These are phyloP conservation scores for Dactylellina sp. DNA, from an alignment of 2,329 filamentous ascomycete species.

Conservation along the genomic window DNA sequence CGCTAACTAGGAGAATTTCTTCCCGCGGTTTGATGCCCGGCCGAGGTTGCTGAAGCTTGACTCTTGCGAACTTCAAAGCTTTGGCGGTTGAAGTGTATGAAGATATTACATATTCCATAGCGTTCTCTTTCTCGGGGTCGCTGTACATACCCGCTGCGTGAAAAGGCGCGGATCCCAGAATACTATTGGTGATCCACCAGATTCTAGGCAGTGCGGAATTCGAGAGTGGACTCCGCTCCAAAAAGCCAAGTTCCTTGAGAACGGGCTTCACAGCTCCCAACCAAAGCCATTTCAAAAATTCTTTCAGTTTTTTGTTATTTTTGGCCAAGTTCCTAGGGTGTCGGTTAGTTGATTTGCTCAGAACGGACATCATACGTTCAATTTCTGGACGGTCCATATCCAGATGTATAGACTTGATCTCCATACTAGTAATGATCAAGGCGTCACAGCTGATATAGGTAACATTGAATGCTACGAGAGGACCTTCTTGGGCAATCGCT, in stretches of 20 bases:
- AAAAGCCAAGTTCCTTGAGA: conserved; percentile 26
- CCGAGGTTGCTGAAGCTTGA: background rate
- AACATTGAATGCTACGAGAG: conserved; percentile 53
- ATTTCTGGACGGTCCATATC: conserved; percentile 3
- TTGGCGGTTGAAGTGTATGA: conserved; percentile 23
- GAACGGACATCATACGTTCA: conserved; percentile 3
- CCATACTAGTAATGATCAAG: conserved; percentile 43
- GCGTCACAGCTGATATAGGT: conserved; percentile 40
- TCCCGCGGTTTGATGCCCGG: background rate
- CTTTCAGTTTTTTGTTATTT: conserved; percentile 21
- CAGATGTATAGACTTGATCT: conserved; percentile 5
- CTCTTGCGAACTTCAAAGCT: conserved; percentile 23
- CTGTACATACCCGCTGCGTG: conserved; percentile 46
- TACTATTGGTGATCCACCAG: conserved; percentile 24
- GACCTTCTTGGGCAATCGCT: conserved; percentile 5
- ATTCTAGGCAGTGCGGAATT: conserved; percentile 40
- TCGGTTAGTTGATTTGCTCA: background rate
- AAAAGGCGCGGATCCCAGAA: conserved; percentile 29
- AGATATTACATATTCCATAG: conserved; percentile 30
- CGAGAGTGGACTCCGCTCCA: background rate
- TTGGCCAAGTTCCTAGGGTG: background rate
- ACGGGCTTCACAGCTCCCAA: conserved; percentile 23
- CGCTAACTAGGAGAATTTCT: background rate
- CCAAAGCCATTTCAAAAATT: conserved; percentile 43
- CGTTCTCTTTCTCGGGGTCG: background rate